phyloP scores from a whole-genome alignment of 768 basidiomycete genomes.

The Rubroboletus pulcherrimus region DNA sequence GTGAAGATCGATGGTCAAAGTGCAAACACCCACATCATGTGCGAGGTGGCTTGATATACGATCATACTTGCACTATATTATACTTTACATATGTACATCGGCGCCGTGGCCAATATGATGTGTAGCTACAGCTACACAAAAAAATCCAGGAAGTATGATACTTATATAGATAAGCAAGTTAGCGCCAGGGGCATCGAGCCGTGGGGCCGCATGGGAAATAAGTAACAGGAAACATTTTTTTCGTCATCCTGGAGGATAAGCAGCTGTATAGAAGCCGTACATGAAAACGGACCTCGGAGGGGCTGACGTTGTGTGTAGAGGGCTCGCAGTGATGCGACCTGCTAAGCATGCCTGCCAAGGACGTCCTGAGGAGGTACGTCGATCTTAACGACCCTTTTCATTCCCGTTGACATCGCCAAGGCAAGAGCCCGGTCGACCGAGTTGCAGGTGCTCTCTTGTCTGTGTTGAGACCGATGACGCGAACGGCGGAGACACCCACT shows the following conservation, averaged over 20 bases:
- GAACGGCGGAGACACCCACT: slow-evolving; percentile 23
- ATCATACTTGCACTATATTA: background rate
- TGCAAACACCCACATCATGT: background rate
- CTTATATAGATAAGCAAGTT: slow-evolving; percentile 18
- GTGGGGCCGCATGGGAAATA: slow-evolving; percentile 13
- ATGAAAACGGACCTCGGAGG: slow-evolving; percentile 7
- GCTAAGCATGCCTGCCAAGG: slow-evolving; percentile 8
- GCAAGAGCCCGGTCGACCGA: slow-evolving; percentile 21
- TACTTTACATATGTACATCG: slow-evolving; percentile 21
- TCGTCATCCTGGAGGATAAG: background rate
- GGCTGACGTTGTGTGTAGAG: slow-evolving; percentile 5
- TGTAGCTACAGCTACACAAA: slow-evolving; percentile 3
- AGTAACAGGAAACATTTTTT: slow-evolving; percentile 9
- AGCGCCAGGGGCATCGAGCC: slow-evolving; percentile 19
- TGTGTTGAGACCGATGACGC: slow-evolving; percentile 16
- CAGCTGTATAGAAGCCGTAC: slow-evolving; percentile 1
- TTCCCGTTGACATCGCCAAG: slow-evolving; percentile 30
- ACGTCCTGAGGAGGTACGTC: slow-evolving; percentile 1
- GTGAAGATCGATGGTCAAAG: slow-evolving; percentile 15
- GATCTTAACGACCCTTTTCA: slow-evolving; percentile 21
- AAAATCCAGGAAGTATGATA: slow-evolving; percentile 17
- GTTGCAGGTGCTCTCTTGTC: slow-evolving; percentile 12
- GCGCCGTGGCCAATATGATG: slow-evolving; percentile 1
- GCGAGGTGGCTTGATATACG: background rate
- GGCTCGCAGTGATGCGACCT: slow-evolving; percentile 3